Evolutionary conservation across 805 yeast genomes (phyloP).

Genomic region (Pichia paraexigua): DNA sequence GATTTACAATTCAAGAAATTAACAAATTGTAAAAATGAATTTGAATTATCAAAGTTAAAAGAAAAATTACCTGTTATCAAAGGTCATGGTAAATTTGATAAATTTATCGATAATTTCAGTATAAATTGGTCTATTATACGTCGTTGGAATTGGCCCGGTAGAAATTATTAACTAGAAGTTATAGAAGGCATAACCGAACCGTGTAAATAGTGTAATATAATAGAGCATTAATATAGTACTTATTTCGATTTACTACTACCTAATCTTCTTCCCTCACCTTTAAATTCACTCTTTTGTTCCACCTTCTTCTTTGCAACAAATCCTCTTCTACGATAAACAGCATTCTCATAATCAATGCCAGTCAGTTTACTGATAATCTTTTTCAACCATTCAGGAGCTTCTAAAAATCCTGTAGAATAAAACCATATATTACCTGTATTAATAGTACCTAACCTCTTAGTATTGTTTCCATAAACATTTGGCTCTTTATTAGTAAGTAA

Average conservation of each 20-base stretch:
- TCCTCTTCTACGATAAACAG: neutral
- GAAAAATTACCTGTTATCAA: constrained; percentile 2
- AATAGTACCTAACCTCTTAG: constrained; percentile 26
- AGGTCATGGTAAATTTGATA: constrained; percentile 16
- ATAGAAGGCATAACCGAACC: neutral
- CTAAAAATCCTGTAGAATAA: constrained; percentile 45
- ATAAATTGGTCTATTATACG: constrained; percentile 26
- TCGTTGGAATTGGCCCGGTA: constrained; percentile 27
- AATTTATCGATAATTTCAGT: constrained; percentile 18
- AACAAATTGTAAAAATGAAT: constrained; percentile 18
- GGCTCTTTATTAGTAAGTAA: constrained; percentile 25
- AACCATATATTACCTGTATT: constrained; percentile 27
- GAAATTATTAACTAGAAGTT: neutral
- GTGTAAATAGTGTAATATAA: neutral
- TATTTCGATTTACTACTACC: neutral
- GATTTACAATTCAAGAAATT: constrained; percentile 11
- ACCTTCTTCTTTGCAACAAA: constrained; percentile 1
- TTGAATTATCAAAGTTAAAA: constrained; percentile 16
- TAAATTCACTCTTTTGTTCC: neutral
- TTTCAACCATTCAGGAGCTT: constrained; percentile 45
- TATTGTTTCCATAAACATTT: constrained; percentile 9
- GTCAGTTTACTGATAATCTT: constrained; percentile 4
- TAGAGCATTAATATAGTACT: neutral
- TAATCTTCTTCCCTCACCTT: neutral
- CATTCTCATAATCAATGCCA: neutral